Evolutionary conservation across 2,329 filamentous ascomycete genomes (phyloP), one percentile per base, ranked within the genome.

Genomic region (Ophiostoma pallidulum): DNA sequence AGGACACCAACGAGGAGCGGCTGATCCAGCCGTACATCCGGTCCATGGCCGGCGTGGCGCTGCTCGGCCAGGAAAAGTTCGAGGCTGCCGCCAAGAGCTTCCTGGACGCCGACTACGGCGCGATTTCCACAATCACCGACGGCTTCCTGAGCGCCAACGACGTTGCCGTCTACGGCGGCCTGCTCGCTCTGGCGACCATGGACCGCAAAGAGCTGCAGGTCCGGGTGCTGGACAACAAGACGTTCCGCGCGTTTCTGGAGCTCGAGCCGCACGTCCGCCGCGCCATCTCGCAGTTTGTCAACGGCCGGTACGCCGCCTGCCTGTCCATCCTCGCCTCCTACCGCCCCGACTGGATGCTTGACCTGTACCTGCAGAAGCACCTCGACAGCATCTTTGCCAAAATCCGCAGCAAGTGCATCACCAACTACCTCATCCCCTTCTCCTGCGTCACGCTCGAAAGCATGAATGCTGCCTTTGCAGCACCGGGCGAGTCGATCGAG

Each of bases 231-330:
- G 86, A 92, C 32, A 94, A 88, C 60, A 70, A 71, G 29, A 71
- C 74, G 10, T 98, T 98, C 69, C 84, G 92, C 45, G 80, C 77
- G 39, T 95, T 92, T 61, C 76, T 98, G 13, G 92, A 97, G 63
- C 75, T 94, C 1, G 92, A 97, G 65, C 89, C 91, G 4, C 91
- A 97, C 59, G 85, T 98, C 53, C 86, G 92, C 54, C 90, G 90
- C 50, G 91, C 92, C 12, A 85, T 98, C 57, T 79, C 78, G 8
- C 82, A 87, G 61, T 98, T 96, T 67, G 87, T 91, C 57, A 88
- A 85, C 56, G 88, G 87, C 51, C 86, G 94, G 58, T 98, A 96
- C 65, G 84, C 86, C 9, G 77, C 78, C 37, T 97, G 91, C 63
- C 72, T 98, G 38, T 75, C 80, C 40, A 87, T 91, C 31, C 75